Evolutionary conservation across 2,329 filamentous ascomycete species (phyloP).

Genomic region (Blastomyces gilchristii): DNA sequence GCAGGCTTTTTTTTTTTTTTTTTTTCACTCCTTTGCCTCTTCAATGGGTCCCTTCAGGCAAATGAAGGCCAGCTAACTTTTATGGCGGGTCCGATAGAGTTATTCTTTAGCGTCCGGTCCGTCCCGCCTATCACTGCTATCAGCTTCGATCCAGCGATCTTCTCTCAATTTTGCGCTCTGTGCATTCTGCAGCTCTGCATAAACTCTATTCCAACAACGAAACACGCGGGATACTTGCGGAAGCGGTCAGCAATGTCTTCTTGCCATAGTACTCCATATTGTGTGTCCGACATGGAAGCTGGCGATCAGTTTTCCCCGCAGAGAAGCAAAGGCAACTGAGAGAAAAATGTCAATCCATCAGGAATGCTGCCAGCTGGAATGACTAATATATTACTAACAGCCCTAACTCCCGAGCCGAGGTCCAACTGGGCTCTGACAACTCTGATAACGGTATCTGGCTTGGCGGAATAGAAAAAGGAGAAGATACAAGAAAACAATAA

Average conservation of each 20-base stretch:
- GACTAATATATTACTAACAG: background rate
- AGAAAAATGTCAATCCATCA: too few species aligned
- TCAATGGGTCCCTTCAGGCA: background rate
- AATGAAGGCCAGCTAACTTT: background rate
- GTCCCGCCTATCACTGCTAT: background rate
- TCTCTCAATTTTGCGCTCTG: background rate
- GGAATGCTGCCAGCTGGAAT: background rate
- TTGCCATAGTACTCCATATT: too few species aligned
- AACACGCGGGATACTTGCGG: background rate
- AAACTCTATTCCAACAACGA: background rate
- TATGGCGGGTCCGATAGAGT: background rate
- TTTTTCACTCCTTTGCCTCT: background rate
- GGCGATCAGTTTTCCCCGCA: background rate
- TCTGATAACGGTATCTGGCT: too few species aligned
- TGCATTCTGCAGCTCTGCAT: background rate
- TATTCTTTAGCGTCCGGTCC: background rate
- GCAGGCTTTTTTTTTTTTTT: background rate
- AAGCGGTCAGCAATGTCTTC: background rate
- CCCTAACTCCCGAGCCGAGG: too few species aligned
- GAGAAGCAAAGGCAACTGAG: background rate
- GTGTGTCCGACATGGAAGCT: too few species aligned
- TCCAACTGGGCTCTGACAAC: too few species aligned
- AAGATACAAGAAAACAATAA: background rate
- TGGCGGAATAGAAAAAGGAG: background rate
- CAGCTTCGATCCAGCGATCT: background rate